These are phyloP conservation scores for Rhizodiscina lignyota DNA, from an alignment of 495 filamentous ascomycete species.

Conservation along the genomic window DNA sequence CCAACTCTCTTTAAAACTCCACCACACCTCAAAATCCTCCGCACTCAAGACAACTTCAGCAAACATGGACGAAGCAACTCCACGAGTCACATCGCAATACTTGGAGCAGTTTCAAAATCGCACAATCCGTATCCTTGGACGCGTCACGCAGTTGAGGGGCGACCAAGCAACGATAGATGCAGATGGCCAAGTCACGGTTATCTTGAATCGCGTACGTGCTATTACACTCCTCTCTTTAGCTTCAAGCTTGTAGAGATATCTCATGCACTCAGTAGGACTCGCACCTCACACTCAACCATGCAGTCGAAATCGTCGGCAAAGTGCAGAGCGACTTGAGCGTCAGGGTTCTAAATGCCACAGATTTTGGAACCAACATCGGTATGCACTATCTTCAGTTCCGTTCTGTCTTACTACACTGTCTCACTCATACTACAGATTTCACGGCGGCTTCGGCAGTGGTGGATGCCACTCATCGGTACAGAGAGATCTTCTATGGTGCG, in stretches of 20 bases:
- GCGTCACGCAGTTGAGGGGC: conserved; percentile 62
- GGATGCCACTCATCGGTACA: conserved; percentile 73
- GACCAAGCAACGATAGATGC: conserved; percentile 66
- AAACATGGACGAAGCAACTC: conserved; percentile 20
- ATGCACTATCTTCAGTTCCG: conserved; percentile 11
- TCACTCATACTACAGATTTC: conserved; percentile 42
- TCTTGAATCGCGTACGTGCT: conserved; percentile 49
- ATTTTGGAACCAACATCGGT: conserved; percentile 64
- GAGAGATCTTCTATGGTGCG: conserved; percentile 55
- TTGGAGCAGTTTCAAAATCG: conserved; percentile 22
- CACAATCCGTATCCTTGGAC: conserved; percentile 73
- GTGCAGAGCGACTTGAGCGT: conserved; percentile 66
- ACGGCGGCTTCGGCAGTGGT: conserved; percentile 66
- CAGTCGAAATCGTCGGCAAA: conserved; percentile 81
- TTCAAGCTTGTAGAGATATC: not conserved
- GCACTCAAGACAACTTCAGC: too few relatives aligned
- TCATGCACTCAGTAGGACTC: conserved; percentile 36
- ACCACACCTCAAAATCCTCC: too few relatives aligned
- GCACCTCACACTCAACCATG: conserved; percentile 61
- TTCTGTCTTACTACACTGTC: not conserved
- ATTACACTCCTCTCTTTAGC: not conserved
- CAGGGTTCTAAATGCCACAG: conserved; percentile 55
- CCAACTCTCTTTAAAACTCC: too few relatives aligned
- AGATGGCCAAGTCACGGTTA: conserved; percentile 52
- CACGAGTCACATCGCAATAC: conserved; percentile 23